Percentiles rank a stretch among this genome's conserved stretches.
These are phyloP conservation scores for Nasturtium officinale DNA, from an alignment of 345 rosid genomes.

Conservation along the genomic window DNA sequence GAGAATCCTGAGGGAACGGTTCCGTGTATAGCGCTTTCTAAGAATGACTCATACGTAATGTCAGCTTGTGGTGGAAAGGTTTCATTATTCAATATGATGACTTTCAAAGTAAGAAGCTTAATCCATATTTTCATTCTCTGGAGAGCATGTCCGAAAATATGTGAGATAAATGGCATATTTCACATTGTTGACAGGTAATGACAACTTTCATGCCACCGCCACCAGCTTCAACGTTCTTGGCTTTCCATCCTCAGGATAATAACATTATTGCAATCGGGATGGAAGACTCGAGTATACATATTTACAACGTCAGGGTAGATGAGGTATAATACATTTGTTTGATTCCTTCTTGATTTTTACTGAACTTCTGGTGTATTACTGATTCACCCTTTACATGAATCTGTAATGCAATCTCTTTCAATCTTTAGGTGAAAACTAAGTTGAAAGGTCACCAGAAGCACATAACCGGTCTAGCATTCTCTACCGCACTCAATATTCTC, in stretches of 20 bases:
- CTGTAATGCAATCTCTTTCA: background rate
- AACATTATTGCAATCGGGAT: conserved; percentile 62
- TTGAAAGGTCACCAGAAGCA: conserved; percentile 77
- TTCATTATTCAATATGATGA: conserved; percentile 63
- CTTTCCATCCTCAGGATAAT: conserved; percentile 62
- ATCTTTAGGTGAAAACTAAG: conserved; percentile 64
- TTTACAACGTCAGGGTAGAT: conserved; percentile 61
- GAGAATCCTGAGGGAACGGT: conserved; percentile 58
- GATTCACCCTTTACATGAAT: background rate
- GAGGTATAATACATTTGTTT: conserved; percentile 45
- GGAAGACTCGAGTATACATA: conserved; percentile 60
- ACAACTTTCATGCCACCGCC: conserved; percentile 65
- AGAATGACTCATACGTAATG: conserved; percentile 66
- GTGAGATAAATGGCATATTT: conserved; percentile 6
- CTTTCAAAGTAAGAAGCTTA: conserved; percentile 49
- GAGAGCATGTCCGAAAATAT: background rate
- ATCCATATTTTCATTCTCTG: background rate
- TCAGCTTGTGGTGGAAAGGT: conserved; percentile 64
- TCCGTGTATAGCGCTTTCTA: conserved; percentile 60
- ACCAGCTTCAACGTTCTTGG: conserved; percentile 60
- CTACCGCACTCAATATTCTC: conserved; percentile 55
- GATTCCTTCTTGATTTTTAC: background rate
- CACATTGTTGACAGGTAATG: conserved; percentile 51
- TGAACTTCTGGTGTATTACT: background rate
- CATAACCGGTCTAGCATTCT: conserved; percentile 81